These are phyloP conservation scores for Salix purpurea DNA, from an alignment of 345 rosid genomes.

Conservation along the genomic window DNA sequence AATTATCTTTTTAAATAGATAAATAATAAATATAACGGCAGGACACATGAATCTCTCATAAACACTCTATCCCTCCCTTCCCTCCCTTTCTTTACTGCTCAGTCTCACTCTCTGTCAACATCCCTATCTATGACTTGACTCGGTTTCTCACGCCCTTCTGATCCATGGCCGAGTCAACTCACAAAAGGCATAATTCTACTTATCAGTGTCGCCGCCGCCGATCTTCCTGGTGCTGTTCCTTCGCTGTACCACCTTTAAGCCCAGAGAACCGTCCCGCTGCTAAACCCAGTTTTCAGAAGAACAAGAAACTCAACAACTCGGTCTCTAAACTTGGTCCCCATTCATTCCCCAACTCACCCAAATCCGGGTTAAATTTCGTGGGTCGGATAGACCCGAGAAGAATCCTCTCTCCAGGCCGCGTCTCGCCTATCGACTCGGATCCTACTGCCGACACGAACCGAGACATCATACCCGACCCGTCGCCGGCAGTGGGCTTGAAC, in stretches of 20 bases:
- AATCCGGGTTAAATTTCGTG: slow-evolving; percentile 55
- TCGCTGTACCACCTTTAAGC: slow-evolving; percentile 65
- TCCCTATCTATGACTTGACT: background rate
- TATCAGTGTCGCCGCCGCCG: slow-evolving; percentile 37
- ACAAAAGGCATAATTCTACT: slow-evolving; percentile 19
- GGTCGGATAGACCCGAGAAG: slow-evolving; percentile 84
- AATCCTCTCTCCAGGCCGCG: slow-evolving; percentile 92
- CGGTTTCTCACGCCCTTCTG: background rate
- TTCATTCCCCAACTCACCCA: slow-evolving; percentile 66
- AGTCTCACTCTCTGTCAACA: background rate
- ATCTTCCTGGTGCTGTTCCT: slow-evolving; percentile 77
- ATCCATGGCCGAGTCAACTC: slow-evolving; percentile 28
- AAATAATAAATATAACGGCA: background rate
- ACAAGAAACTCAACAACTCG: slow-evolving; percentile 35
- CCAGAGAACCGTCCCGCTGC: slow-evolving; percentile 53
- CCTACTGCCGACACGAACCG: slow-evolving; percentile 25
- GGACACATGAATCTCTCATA: background rate
- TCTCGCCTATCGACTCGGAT: slow-evolving; percentile 83
- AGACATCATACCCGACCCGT: slow-evolving; percentile 22
- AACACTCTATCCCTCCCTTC: background rate
- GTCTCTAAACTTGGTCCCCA: slow-evolving; percentile 31
- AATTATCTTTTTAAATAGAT: background rate
- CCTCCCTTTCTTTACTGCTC: background rate
- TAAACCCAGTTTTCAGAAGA: slow-evolving; percentile 29
- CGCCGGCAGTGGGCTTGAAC: slow-evolving; percentile 16